phyloP scores from a whole-genome alignment of 169 alveolate species.

The Eimeria maxima region DNA sequence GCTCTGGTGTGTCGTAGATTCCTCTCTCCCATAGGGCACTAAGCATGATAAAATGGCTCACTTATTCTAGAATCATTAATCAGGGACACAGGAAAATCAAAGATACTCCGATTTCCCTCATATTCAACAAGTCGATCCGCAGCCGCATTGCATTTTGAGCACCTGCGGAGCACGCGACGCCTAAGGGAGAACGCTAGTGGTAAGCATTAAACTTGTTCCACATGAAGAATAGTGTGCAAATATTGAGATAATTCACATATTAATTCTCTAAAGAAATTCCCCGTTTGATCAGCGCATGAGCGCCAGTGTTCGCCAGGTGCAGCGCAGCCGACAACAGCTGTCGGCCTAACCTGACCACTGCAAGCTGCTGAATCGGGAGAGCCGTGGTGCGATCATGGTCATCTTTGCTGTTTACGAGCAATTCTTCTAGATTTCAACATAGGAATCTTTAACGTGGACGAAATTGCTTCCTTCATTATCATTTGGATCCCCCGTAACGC shows the following conservation, averaged over 20 bases:
- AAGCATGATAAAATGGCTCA: neutral
- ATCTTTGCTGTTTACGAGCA: neutral
- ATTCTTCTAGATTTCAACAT: neutral
- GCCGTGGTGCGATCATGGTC: conserved; percentile 2
- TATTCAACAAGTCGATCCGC: neutral
- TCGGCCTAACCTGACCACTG: conserved; percentile 59
- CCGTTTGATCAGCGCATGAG: neutral
- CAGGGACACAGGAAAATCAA: neutral
- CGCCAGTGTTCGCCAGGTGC: neutral
- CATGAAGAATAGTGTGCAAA: neutral
- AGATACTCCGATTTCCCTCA: neutral
- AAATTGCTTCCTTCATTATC: neutral
- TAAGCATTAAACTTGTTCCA: neutral
- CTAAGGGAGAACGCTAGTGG: neutral
- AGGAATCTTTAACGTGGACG: neutral
- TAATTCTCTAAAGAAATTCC: neutral
- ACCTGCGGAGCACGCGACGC: neutral
- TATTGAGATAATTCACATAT: neutral
- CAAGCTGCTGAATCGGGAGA: conserved; percentile 57
- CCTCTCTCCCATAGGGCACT: neutral
- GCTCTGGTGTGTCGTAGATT: neutral
- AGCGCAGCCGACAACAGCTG: conserved; percentile 74
- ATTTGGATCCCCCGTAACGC: conserved; percentile 14
- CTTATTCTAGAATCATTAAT: neutral
- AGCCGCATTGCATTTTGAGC: neutral